phyloP scores from a whole-genome alignment of 495 filamentous ascomycete genomes.

The Daldinia caldariorum region DNA sequence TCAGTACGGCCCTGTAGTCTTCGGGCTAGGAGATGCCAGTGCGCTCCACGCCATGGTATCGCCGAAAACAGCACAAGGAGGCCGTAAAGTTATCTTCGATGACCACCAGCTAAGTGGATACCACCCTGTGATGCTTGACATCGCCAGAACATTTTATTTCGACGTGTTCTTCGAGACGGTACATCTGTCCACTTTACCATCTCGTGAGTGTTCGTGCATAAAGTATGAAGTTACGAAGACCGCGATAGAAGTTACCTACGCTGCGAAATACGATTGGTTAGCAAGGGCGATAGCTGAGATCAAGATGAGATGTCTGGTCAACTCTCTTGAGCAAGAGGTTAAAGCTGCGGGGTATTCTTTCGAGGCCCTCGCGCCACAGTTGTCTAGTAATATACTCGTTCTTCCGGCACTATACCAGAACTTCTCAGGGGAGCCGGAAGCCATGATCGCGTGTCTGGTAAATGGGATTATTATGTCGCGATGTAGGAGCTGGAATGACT shows the following conservation, averaged over 20 bases:
- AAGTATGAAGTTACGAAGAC: not conserved
- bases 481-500: not conserved
- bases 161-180: constrained; percentile 1
- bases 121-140: not conserved
- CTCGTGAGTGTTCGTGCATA: not conserved
- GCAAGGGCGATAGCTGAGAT: not conserved
- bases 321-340: not conserved
- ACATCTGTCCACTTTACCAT: not conserved
- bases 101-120: not conserved
- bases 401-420: not conserved
- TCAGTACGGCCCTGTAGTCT: not conserved
- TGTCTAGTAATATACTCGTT: not conserved
- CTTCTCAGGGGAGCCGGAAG: too few species aligned
- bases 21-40: not conserved
- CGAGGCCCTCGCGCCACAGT: not conserved
- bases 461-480: not conserved
- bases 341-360: not conserved
- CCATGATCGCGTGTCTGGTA: not conserved
- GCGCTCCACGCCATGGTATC: not conserved
- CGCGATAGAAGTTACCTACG: not conserved
- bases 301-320: not conserved
- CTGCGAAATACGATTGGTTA: not conserved
- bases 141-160: not conserved
- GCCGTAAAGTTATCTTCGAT: not conserved
- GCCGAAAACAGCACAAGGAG: not conserved